Base-by-base conservation (phyloP, 108 stramenopile genomes). In the Pinguiococcus pyrenoidosus region DNA sequence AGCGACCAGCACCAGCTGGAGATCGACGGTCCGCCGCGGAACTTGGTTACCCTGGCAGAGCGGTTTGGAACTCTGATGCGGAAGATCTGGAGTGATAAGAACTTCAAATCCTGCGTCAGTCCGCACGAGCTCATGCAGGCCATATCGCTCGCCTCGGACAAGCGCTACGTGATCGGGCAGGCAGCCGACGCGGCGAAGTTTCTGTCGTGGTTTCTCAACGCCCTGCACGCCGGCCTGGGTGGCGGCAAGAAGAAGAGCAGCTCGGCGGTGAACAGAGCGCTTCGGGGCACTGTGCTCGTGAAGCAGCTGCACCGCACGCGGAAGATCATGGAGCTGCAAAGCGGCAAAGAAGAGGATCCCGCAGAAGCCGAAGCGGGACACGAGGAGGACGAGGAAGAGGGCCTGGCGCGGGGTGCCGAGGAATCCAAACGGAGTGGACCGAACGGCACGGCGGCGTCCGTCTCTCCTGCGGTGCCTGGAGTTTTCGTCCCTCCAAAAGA, bases 41-140 rank as follows among this genome's bases (percentile, higher is more conserved):
- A 56, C 13, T 16, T 20, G 2, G 8, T 20, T 8, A 2, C 49
- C 16, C 56, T 86, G 20, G 79, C 77, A 22, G 63, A 74, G 32
- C 63, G 66, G 21, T 94, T 94, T 66, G 90, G 89, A 10, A 81
- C 83, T 44, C 64, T 98, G 32, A 68, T 94, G 20, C 71, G 93
- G 0, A 89, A 90, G 53, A 71, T 99, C 39, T 99, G 97, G 97
- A 77, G 79, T 18, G 56, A 72, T 38, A 65, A 79, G 38, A 82
- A 91, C 23, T 89, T 99, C 75, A 94, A 94, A 65, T 68, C 71
- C 29, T 69, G 71, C 23, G 81, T 96, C 24, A 89, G 90, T 49
- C 93, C 97, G 17, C 92, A 99, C 67, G 85, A 82, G 62, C 66
- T 99, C 39, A 69, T 92, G 16, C 89, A 94, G 53, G 84, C 79